These are phyloP conservation scores for Neofusicoccum sp. DNA, from an alignment of 2,329 filamentous ascomycete genomes.

Conservation along the genomic window DNA sequence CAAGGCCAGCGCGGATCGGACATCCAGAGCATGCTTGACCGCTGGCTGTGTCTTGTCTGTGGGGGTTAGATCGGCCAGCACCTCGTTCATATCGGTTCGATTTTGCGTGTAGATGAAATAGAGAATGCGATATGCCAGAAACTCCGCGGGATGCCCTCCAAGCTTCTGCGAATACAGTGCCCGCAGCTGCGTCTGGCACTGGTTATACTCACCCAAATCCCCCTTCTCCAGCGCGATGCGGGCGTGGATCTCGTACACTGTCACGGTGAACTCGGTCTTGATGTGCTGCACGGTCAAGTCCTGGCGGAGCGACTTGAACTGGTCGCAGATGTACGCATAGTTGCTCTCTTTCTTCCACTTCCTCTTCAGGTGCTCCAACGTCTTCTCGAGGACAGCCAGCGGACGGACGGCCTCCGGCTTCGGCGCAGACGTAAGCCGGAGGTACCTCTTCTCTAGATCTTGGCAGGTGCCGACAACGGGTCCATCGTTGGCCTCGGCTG, in stretches of 20 bases:
- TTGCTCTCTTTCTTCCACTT: conserved; percentile 94
- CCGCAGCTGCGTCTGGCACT: conserved; percentile 97
- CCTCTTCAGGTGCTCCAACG: conserved; percentile 83
- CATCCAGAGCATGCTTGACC: conserved; percentile 86
- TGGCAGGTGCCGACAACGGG: conserved; percentile 86
- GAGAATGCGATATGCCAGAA: conserved; percentile 98
- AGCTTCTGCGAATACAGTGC: conserved; percentile 84
- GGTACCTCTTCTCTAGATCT: conserved; percentile 86
- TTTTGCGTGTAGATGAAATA: conserved; percentile 99
- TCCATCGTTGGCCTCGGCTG: conserved; percentile 48
- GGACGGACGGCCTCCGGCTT: conserved; percentile 88
- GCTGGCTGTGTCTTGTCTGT: conserved; percentile 85
- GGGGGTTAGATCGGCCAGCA: conserved; percentile 96
- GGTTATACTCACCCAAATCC: conserved; percentile 99
- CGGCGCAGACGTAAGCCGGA: conserved; percentile 87
- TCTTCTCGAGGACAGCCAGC: conserved; percentile 73
- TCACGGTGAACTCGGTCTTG: conserved; percentile 93
- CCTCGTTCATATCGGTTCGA: conserved; percentile 95
- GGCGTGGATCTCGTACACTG: conserved; percentile 95
- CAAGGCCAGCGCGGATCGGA: conserved; percentile 85
- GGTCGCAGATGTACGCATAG: conserved; percentile 97
- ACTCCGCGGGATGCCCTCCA: conserved; percentile 88
- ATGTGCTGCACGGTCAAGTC: conserved; percentile 97
- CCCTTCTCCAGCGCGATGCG: conserved; percentile 96
- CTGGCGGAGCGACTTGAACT: conserved; percentile 98